Conservation (phyloP, 2,329 filamentous ascomycete species). For the Aspergillus hortae region DNA sequence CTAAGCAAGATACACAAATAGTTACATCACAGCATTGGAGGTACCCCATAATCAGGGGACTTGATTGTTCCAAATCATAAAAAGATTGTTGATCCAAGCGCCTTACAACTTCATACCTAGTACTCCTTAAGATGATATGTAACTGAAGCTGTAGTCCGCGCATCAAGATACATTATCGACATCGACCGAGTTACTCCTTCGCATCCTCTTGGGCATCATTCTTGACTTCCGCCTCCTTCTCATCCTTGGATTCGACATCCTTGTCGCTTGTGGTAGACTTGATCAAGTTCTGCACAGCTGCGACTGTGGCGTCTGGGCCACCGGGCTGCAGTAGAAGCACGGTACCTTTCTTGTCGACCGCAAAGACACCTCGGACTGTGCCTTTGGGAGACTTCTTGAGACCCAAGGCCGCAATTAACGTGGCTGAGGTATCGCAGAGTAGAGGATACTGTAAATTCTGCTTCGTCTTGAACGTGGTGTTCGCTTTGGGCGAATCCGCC, state of each 20-base stretch:
- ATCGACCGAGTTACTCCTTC: neutral
- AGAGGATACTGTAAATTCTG: conserved; percentile 85
- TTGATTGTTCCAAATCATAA: no score
- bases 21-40: no score
- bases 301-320: conserved; percentile 72
- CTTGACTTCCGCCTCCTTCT: neutral
- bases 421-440: conserved; percentile 73
- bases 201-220: neutral
- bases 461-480: conserved; percentile 88
- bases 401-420: conserved; percentile 81
- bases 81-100: no score
- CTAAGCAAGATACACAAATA: neutral
- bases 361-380: conserved; percentile 83
- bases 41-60: no score
- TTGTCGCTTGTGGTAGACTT: conserved; percentile 25
- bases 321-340: conserved; percentile 72
- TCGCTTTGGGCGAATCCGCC: conserved; percentile 81
- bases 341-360: conserved; percentile 77
- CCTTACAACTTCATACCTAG: no score
- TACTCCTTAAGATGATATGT: no score
- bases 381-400: conserved; percentile 79
- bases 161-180: no score
- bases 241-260: conserved; percentile 10
- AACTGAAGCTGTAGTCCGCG: no score
- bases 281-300: conserved; percentile 71